A percentile compares a stretch with the other conserved stretches of the same genome.
Conservation (phyloP, 2,329 filamentous ascomycete genomes). For the Verticillium nonalfalfae region DNA sequence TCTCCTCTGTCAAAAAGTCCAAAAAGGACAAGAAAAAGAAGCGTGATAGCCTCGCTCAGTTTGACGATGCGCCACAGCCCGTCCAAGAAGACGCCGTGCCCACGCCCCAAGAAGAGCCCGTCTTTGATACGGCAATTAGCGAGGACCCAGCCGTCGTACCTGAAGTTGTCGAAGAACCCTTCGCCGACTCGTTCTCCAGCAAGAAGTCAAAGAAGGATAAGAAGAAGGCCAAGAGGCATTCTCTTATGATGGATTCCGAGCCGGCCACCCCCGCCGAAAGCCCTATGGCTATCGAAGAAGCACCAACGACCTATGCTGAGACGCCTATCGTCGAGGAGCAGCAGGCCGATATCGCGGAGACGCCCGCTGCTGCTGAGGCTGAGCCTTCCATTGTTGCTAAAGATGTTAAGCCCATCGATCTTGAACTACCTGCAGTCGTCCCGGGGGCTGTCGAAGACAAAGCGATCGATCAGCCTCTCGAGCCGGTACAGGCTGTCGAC, state of each 20-base stretch:
- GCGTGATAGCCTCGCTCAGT: slow-evolving; percentile 1
- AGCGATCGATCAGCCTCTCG: not conserved
- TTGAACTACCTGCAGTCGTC: not conserved
- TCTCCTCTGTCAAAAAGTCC: slow-evolving; percentile 17
- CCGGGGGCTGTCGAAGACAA: not conserved
- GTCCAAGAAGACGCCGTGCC: not conserved
- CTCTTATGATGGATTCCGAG: slow-evolving; percentile 1
- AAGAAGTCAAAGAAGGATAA: slow-evolving; percentile 18
- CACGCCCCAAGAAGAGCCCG: not conserved
- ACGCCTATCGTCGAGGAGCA: not conserved
- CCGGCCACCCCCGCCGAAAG: not conserved
- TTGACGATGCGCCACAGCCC: not conserved
- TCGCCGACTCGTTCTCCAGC: not conserved
- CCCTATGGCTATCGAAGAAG: slow-evolving; percentile 7
- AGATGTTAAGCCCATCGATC: not conserved
- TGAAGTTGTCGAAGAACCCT: not conserved
- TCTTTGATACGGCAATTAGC: not conserved
- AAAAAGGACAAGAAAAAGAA: slow-evolving; percentile 21
- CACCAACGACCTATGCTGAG: slow-evolving; percentile 1
- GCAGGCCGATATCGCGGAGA: not conserved
- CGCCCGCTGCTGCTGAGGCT: not conserved
- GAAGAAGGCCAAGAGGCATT: slow-evolving; percentile 16
- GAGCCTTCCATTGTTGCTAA: not conserved
- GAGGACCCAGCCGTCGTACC: not conserved
- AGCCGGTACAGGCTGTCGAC: not conserved